Evolutionary conservation across 2,329 filamentous ascomycete genomes (phyloP), one percentile per base, ranked within the genome.

Genomic region (Paracorniculantispora psalliotae): DNA sequence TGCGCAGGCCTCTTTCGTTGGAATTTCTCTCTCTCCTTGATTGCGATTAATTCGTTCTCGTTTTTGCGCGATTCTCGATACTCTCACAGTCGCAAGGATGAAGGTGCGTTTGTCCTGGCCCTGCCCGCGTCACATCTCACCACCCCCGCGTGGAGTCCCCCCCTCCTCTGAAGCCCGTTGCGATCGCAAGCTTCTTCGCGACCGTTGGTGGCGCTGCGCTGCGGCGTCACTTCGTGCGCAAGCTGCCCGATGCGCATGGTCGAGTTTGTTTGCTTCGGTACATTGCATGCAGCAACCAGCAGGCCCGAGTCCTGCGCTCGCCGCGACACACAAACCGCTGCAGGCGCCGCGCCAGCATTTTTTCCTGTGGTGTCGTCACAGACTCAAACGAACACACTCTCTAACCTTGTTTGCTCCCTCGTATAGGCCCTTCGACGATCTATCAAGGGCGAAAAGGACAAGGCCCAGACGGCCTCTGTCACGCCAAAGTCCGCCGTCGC

Each of bases 371-470:
- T n/a, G n/a, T n/a, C n/a, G n/a, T n/a, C n/a, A n/a, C n/a, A n/a
- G n/a, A n/a, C n/a, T n/a, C n/a, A n/a, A n/a, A n/a, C n/a, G n/a
- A n/a, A n/a, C n/a, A n/a, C n/a, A n/a, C n/a, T n/a, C 59, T 67
- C 78, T 81, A 72, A 81, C 72, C 61, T 68, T 68, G 43, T 76
- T 77, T 73, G 73, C 74, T 69, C 46, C 19, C 30, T 67, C 75
- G 43, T 65, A 50, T 77, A 91, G 88, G 88, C 87, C 72, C 83
- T 96, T 75, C 85, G 92, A 73, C 84, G 91, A 77, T 96, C 91
- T 63, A 89, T 96, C 76, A 96, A 96, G 79, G 88, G 90, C 73
- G 91, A 96, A 66, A 96, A 92, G 80, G 86, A 87, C 72, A 84
- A 85, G 64, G 81, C 85, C 64, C 88, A 90, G 70, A 68, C 65